Conservation (phyloP, 495 filamentous ascomycete species). For the Xylaria telfairii region DNA sequence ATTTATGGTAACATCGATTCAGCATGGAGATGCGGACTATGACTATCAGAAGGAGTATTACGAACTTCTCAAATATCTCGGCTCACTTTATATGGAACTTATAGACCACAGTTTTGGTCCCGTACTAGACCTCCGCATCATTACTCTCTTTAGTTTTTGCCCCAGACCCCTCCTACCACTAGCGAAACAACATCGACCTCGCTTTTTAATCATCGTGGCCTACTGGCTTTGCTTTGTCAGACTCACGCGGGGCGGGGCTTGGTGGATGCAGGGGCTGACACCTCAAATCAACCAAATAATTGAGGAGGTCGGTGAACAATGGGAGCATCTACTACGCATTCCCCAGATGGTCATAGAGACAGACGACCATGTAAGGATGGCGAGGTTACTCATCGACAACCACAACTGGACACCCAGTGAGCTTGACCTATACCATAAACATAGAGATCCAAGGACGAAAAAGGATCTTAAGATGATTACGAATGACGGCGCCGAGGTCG, state of each 20-base stretch:
- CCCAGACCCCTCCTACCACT: constrained; percentile 58
- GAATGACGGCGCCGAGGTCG: constrained; percentile 30
- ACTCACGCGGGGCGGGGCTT: constrained; percentile 38
- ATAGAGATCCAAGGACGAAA: constrained; percentile 30
- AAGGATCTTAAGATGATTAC: constrained; percentile 30
- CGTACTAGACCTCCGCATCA: constrained; percentile 47
- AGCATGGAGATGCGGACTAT: constrained; percentile 39
- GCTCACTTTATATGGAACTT: constrained; percentile 52
- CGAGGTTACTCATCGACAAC: constrained; percentile 45
- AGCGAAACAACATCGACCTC: constrained; percentile 55
- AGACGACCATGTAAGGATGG: constrained; percentile 32
- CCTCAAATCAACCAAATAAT: constrained; percentile 50
- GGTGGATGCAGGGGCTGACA: constrained; percentile 54
- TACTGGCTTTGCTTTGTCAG: constrained; percentile 54
- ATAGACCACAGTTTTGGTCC: constrained; percentile 41
- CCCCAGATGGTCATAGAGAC: constrained; percentile 40
- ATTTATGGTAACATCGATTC: constrained; percentile 50
- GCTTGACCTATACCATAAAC: constrained; percentile 29
- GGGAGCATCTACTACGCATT: constrained; percentile 42
- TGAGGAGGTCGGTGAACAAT: constrained; percentile 43
- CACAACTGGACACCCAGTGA: constrained; percentile 40
- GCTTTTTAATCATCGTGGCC: constrained; percentile 59
- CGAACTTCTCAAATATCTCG: constrained; percentile 46
- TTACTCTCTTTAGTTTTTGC: constrained; percentile 54
- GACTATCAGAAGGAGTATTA: constrained; percentile 41